These are phyloP conservation scores for Globisporangium radiosum DNA, from an alignment of 352 stramenopile genomes.

Conservation along the genomic window DNA sequence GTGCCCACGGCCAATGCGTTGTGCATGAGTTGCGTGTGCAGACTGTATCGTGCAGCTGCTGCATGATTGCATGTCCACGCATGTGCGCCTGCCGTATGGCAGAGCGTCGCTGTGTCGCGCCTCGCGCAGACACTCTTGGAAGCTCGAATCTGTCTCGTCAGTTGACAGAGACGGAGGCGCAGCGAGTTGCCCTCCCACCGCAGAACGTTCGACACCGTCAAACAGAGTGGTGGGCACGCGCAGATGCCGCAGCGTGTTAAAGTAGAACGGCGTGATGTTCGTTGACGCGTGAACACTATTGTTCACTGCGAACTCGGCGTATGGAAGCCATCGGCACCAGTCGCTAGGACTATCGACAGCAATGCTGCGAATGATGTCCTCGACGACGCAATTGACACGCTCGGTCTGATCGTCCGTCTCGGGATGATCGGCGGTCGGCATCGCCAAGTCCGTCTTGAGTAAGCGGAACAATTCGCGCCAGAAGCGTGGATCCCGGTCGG, in stretches of 20 bases:
- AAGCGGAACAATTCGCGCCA: not conserved
- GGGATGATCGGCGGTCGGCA: not conserved
- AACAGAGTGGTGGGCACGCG: not conserved
- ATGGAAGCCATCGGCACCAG: not conserved
- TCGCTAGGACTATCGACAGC: not conserved
- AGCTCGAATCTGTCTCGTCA: not conserved
- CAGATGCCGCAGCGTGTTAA: not conserved
- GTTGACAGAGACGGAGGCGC: not conserved
- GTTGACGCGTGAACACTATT: constrained; percentile 1
- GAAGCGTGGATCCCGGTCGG: not conserved
- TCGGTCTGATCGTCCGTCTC: not conserved
- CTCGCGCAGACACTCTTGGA: not conserved
- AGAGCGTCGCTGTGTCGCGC: not conserved
- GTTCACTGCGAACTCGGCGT: not conserved
- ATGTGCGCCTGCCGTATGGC: no score
- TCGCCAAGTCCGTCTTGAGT: not conserved
- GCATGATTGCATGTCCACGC: no score
- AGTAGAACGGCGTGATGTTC: not conserved
- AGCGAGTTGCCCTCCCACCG: not conserved
- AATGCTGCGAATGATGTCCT: not conserved
- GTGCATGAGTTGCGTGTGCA: not conserved
- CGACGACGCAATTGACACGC: not conserved
- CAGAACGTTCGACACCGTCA: not conserved
- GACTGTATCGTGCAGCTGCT: not conserved
- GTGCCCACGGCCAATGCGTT: no score